phyloP scores from a whole-genome alignment of 208 protist genomes.

The Acanthamoeba healyi region DNA sequence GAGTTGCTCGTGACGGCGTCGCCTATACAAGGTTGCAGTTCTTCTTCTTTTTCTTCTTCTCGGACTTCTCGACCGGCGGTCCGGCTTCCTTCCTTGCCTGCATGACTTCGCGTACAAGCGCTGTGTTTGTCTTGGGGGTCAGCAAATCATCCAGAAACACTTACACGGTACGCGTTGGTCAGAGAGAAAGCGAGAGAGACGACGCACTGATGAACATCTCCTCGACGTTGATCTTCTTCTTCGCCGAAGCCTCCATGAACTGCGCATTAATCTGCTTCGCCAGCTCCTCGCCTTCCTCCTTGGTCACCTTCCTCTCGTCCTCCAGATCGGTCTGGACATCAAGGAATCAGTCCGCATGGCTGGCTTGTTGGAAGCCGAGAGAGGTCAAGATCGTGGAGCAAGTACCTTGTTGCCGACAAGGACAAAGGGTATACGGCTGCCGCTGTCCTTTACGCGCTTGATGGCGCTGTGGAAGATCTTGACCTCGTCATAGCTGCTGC shows the following conservation, averaged over 20 bases:
- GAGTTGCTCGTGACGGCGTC: no score
- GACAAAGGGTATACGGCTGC: constrained; percentile 83
- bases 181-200: not conserved
- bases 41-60: constrained; percentile 49
- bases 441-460: constrained; percentile 88
- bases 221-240: constrained; percentile 71
- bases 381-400: constrained; percentile 33
- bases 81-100: constrained; percentile 27
- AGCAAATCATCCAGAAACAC: no score
- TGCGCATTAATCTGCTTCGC: constrained; percentile 75
- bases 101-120: constrained; percentile 22
- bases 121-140: no score
- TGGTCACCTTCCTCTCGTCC: constrained; percentile 52
- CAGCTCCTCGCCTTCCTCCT: constrained; percentile 72
- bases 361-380: no score
- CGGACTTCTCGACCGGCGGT: not conserved
- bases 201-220: constrained; percentile 69
- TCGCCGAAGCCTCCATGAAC: constrained; percentile 82
- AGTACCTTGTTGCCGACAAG: constrained; percentile 90
- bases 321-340: constrained; percentile 17
- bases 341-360: not conserved
- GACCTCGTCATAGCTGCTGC: constrained; percentile 90
- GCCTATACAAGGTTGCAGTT: constrained; percentile 41
- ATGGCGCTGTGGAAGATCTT: constrained; percentile 88
- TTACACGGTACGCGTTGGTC: no score